These are phyloP conservation scores for Trypanosomatidae sp. DNA, from an alignment of 208 protist species.

Conservation along the genomic window DNA sequence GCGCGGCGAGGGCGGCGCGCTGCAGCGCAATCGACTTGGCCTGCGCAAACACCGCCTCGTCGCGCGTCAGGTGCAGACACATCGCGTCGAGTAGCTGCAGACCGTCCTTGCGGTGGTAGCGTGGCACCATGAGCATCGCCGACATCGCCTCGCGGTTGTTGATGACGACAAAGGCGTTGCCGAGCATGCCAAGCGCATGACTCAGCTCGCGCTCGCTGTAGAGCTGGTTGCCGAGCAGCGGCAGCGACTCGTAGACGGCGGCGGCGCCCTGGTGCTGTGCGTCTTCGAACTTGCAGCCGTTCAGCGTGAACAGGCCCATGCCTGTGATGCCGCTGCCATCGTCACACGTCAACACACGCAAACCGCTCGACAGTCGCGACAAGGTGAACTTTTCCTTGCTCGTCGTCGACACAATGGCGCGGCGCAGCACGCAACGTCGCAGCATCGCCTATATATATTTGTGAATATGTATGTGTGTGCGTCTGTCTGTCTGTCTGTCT, in stretches of 20 bases:
- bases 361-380: constrained; percentile 56
- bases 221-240: constrained; percentile 46
- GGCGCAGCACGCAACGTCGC: constrained; percentile 9
- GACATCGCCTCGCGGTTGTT: constrained; percentile 83
- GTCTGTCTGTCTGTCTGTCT: no score
- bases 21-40: constrained; percentile 49
- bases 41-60: constrained; percentile 45
- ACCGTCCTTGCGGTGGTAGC: constrained; percentile 64
- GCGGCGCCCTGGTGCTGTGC: constrained; percentile 31
- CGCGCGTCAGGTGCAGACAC: constrained; percentile 48
- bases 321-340: constrained; percentile 72
- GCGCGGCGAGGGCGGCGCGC: constrained; percentile 20
- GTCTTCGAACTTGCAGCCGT: constrained; percentile 75
- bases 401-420: constrained; percentile 29
- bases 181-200: constrained; percentile 44
- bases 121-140: constrained; percentile 65
- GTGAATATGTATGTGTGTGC: no score
- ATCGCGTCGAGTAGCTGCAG: constrained; percentile 69
- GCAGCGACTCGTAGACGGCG: constrained; percentile 66
- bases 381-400: constrained; percentile 54
- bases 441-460: constrained; percentile 19
- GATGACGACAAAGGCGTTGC: constrained; percentile 66
- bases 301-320: constrained; percentile 78
- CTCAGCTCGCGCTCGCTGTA: constrained; percentile 39
- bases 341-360: constrained; percentile 78